Conservation (phyloP, 2,329 filamentous ascomycete genomes). For the Hypoxylon sp. region DNA sequence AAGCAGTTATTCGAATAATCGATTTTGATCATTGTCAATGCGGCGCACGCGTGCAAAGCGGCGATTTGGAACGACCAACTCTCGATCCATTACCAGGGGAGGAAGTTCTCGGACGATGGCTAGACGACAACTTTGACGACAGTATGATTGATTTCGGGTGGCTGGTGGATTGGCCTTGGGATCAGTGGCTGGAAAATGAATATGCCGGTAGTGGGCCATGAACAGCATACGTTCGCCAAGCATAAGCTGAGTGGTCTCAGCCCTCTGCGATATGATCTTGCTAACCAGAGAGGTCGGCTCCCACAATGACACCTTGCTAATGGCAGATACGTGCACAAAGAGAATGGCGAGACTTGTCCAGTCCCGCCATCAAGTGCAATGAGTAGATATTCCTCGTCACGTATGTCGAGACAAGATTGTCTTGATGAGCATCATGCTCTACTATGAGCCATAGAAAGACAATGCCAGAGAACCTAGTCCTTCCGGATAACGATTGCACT, state of each 20-base stretch:
- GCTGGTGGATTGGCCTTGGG: neutral
- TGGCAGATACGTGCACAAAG: neutral
- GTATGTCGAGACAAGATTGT: too few relatives aligned
- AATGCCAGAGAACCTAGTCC: neutral
- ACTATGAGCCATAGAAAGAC: neutral
- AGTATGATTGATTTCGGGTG: neutral
- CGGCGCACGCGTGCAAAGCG: neutral
- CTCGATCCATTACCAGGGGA: neutral
- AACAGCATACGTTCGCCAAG: neutral
- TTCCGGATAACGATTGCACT: neutral
- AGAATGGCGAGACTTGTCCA: neutral
- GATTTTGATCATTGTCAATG: slow-evolving; percentile 1
- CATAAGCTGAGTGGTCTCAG: neutral
- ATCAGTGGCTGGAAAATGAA: neutral
- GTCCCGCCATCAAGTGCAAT: neutral
- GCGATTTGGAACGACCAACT: neutral
- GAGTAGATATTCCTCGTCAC: neutral
- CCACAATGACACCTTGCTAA: neutral
- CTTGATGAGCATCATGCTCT: too few relatives aligned
- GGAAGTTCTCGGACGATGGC: neutral
- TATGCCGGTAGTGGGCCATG: neutral
- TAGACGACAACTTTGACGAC: neutral
- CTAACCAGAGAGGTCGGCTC: neutral
- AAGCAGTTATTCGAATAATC: neutral
- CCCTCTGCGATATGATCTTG: neutral